A percentile compares a stretch with the other conserved stretches of the same genome.
These are phyloP conservation scores for Cyberlindnera maclurae DNA, from an alignment of 805 yeast species.

Conservation along the genomic window DNA sequence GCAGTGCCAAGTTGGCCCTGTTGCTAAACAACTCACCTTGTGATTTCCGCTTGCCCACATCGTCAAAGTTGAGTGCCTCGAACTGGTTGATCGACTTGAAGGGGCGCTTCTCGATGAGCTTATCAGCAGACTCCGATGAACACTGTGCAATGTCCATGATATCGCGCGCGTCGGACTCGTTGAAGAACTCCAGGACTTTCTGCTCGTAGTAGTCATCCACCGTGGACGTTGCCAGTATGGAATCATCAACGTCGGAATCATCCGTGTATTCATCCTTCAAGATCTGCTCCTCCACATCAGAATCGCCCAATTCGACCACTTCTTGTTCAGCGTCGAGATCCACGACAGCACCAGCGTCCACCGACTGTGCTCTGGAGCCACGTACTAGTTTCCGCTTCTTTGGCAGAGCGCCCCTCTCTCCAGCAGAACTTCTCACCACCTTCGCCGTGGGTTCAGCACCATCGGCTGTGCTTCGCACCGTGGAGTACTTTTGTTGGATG, in stretches of 20 bases:
- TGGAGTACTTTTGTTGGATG: slow-evolving; percentile 29
- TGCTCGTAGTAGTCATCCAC: slow-evolving; percentile 42
- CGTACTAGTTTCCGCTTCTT: slow-evolving; percentile 27
- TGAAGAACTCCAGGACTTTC: slow-evolving; percentile 69
- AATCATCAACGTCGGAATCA: slow-evolving; percentile 40
- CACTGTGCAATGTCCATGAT: slow-evolving; percentile 75
- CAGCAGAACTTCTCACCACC: background rate
- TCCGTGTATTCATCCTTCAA: slow-evolving; percentile 39
- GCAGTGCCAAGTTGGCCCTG: slow-evolving; percentile 58
- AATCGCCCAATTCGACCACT: slow-evolving; percentile 2
- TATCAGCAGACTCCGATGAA: slow-evolving; percentile 55
- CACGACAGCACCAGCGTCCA: slow-evolving; percentile 16
- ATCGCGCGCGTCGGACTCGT: slow-evolving; percentile 68
- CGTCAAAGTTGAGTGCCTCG: slow-evolving; percentile 45
- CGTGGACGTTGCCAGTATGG: slow-evolving; percentile 22
- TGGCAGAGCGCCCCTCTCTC: slow-evolving; percentile 7
- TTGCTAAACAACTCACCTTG: slow-evolving; percentile 73
- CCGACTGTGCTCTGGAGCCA: slow-evolving; percentile 29
- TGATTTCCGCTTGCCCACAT: slow-evolving; percentile 37
- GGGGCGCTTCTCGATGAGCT: slow-evolving; percentile 65
- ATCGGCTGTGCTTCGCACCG: background rate
- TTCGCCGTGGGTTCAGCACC: background rate
- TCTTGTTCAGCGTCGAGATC: slow-evolving; percentile 8
- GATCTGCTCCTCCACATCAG: slow-evolving; percentile 34
- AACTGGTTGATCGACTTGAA: slow-evolving; percentile 52